A percentile compares a stretch with the other conserved stretches of the same genome.
These are phyloP conservation scores for Chrysoporthe puriensis DNA, from an alignment of 2,329 filamentous ascomycete genomes.

Conservation along the genomic window DNA sequence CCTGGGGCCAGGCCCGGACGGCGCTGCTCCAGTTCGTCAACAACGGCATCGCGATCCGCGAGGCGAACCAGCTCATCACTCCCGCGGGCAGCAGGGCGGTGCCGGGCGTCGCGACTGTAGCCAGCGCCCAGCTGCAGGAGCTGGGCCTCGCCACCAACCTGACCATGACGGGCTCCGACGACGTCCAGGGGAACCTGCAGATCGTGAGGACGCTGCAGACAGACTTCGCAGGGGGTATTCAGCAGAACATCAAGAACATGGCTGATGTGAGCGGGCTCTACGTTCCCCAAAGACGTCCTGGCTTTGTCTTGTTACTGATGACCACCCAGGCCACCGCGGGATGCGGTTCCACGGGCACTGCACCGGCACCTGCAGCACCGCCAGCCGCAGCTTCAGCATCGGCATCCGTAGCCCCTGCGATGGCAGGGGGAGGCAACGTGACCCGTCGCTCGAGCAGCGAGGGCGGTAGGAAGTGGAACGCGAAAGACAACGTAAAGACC, in stretches of 20 bases:
- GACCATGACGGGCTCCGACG: slow-evolving; percentile 19
- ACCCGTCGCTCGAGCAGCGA: neutral
- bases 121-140: slow-evolving; percentile 29
- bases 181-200: slow-evolving; percentile 25
- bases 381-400: neutral
- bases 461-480: neutral
- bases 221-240: slow-evolving; percentile 31
- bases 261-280: slow-evolving; percentile 21
- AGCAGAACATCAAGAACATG: slow-evolving; percentile 31
- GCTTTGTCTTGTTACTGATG: neutral
- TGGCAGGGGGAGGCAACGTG: neutral
- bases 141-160: slow-evolving; percentile 25
- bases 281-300: neutral
- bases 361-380: slow-evolving; percentile 7
- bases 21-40: slow-evolving; percentile 32
- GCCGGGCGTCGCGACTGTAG: slow-evolving; percentile 30
- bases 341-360: slow-evolving; percentile 2
- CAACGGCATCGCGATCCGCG: slow-evolving; percentile 32
- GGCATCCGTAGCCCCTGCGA: neutral
- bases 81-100: slow-evolving; percentile 26
- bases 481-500: neutral
- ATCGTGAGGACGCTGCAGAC: slow-evolving; percentile 24
- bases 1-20: slow-evolving; percentile 29
- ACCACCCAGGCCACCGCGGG: slow-evolving; percentile 11
- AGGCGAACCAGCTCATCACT: slow-evolving; percentile 33